Conservation (phyloP, 2,329 filamentous ascomycete species). For the Xenoacremonium recifei region DNA sequence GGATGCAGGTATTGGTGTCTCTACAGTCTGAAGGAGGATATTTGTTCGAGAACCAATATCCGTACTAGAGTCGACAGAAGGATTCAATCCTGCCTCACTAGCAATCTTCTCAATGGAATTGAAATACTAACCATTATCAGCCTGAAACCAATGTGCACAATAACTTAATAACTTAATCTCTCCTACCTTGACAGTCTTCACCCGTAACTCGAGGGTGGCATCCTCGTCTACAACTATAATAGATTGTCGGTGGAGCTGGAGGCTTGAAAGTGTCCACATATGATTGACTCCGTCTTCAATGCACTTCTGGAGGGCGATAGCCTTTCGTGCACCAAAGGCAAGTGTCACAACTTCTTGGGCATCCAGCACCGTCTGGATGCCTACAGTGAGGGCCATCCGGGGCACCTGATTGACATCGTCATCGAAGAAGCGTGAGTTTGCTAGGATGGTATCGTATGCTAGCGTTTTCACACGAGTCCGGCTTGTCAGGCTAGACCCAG, state of each 20-base stretch:
- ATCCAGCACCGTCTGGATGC: slow-evolving; percentile 80
- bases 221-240: slow-evolving; percentile 85
- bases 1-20: no score
- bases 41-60: no score
- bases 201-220: slow-evolving; percentile 68
- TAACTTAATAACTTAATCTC: no score
- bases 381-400: slow-evolving; percentile 79
- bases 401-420: slow-evolving; percentile 74
- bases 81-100: slow-evolving; percentile 54
- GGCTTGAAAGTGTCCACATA: slow-evolving; percentile 83
- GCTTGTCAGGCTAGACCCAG: slow-evolving; percentile 73
- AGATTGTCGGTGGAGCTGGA: slow-evolving; percentile 78
- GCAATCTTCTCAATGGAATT: slow-evolving; percentile 69
- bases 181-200: slow-evolving; percentile 66
- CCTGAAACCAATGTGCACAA: background rate
- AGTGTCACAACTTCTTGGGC: slow-evolving; percentile 80
- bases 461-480: slow-evolving; percentile 83
- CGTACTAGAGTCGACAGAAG: slow-evolving; percentile 56
- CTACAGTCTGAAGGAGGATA: no score
- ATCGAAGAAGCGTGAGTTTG: slow-evolving; percentile 84
- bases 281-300: slow-evolving; percentile 83
- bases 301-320: slow-evolving; percentile 74
- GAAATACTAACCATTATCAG: slow-evolving; percentile 52
- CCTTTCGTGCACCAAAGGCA: slow-evolving; percentile 78
- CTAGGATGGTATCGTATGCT: slow-evolving; percentile 82